Base-by-base conservation (phyloP, 1,284 basidiomycete species). In the Exsudoporus floridanus region DNA sequence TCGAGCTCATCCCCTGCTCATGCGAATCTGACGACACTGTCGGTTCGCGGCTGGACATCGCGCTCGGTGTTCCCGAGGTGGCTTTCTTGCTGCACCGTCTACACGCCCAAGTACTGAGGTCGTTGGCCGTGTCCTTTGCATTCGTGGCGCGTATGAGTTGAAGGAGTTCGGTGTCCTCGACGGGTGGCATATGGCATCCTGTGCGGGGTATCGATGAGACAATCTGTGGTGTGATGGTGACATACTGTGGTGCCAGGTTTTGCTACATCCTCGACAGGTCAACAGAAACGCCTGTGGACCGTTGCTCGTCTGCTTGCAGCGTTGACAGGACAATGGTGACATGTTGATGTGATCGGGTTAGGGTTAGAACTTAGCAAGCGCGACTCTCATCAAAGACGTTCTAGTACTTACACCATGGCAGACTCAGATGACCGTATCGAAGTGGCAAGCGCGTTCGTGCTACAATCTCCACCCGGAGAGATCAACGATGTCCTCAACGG, bases 401-500 rank as follows among this genome's bases (percentile, higher is more conserved):
- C 16, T 12, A 13, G 18, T n/a, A 13, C 30, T 31, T 31, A 5
- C 6, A 18, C 33, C 44, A 87, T 87, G 83, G 80, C 83, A 56
- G 66, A 56, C 52, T 7, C 77, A 44, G 71, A 76, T 50, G 82
- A 86, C 63, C 82, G 85, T 27, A 82, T 90, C 45, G 75, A 83
- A 63, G 79, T 80, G 12, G 93, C 90, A 8, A 85, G 88, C 16
- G 76, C 76, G 46, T 92, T 97, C 63, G 77, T 98, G 31, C 78
- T 92, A 2, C 94, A 96, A 70, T 85, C 91, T 1, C 94, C 94
- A 13, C 94, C 94, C 0, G 94, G 94, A 49, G 91, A 98, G 74
- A 94, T 96, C 62, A 96, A 95, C 69, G 94, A 96, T 74, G 92
- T 96, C 25, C 79, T 96, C 54, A 93, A 92, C 65, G 92, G 90